A percentile compares a stretch with the other conserved stretches of the same genome.
phyloP scores from a whole-genome alignment of 805 yeast species.

The Hanseniaspora opuntiae region DNA sequence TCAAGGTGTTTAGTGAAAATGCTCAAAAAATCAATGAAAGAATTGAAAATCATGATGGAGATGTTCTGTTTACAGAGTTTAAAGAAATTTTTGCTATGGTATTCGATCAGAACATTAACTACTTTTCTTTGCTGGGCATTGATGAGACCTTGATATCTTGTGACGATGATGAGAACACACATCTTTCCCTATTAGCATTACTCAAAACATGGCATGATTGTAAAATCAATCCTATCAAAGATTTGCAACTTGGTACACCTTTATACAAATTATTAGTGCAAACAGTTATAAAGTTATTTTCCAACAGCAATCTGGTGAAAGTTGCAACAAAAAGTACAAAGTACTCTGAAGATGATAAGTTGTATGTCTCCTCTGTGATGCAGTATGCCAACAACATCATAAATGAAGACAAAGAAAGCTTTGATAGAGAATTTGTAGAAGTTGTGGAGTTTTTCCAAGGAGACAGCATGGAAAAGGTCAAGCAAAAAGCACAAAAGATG shows the following conservation, averaged over 20 bases:
- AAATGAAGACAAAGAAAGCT: conserved; percentile 59
- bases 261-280: conserved; percentile 83
- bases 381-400: conserved; percentile 72
- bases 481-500: conserved; percentile 9
- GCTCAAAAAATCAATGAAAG: conserved; percentile 70
- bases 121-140: not conserved
- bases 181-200: conserved; percentile 72
- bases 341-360: conserved; percentile 80
- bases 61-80: conserved; percentile 47
- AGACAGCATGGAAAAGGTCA: conserved; percentile 7
- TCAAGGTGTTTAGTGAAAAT: conserved; percentile 75
- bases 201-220: conserved; percentile 86
- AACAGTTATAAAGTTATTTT: conserved; percentile 80
- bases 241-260: conserved; percentile 93
- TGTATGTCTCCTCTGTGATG: conserved; percentile 82
- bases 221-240: conserved; percentile 86
- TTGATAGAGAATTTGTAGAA: conserved; percentile 56
- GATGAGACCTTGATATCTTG: conserved; percentile 31
- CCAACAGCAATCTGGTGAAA: conserved; percentile 67
- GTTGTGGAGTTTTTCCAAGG: conserved; percentile 65
- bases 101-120: conserved; percentile 45
- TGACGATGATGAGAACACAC: conserved; percentile 75
- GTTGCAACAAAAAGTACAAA: conserved; percentile 48
- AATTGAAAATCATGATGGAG: conserved; percentile 57
- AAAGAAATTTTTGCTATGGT: conserved; percentile 58